Conservation (phyloP, 495 filamentous ascomycete species). For the Staphylotrichum longicolle region DNA sequence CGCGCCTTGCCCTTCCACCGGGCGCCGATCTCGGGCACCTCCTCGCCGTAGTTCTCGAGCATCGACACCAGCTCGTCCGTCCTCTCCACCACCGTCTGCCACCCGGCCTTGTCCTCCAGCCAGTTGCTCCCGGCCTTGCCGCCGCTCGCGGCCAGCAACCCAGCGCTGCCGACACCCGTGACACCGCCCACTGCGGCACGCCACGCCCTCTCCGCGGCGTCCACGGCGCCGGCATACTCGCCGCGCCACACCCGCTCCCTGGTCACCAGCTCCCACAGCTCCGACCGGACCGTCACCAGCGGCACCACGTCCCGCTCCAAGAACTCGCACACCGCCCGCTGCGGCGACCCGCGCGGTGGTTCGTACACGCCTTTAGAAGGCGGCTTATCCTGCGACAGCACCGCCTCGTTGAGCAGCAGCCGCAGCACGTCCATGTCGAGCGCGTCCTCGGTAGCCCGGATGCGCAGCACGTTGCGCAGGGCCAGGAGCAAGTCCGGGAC, state of each 20-base stretch:
- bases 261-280: conserved; percentile 72
- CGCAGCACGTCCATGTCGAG: conserved; percentile 72
- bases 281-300: conserved; percentile 73
- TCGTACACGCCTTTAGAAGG: conserved; percentile 35
- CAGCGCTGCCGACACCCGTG: conserved; percentile 18
- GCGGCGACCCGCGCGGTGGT: conserved; percentile 46
- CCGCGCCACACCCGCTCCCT: conserved; percentile 67
- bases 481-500: conserved; percentile 72
- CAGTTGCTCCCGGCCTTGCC: conserved; percentile 38
- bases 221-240: conserved; percentile 67
- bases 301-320: conserved; percentile 70
- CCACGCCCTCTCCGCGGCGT: conserved; percentile 87
- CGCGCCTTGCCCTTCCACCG: conserved; percentile 87
- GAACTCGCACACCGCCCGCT: conserved; percentile 62
- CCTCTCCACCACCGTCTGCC: conserved; percentile 60
- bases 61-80: conserved; percentile 64
- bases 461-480: conserved; percentile 67
- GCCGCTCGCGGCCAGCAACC: conserved; percentile 18
- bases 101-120: conserved; percentile 48
- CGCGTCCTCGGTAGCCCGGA: conserved; percentile 70
- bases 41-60: conserved; percentile 62
- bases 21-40: conserved; percentile 51
- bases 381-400: conserved; percentile 39
- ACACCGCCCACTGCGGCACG: conserved; percentile 57
- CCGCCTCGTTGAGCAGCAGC: conserved; percentile 67